phyloP scores from a whole-genome alignment of 2,329 filamentous ascomycete genomes.

The Neonectria faginata region DNA sequence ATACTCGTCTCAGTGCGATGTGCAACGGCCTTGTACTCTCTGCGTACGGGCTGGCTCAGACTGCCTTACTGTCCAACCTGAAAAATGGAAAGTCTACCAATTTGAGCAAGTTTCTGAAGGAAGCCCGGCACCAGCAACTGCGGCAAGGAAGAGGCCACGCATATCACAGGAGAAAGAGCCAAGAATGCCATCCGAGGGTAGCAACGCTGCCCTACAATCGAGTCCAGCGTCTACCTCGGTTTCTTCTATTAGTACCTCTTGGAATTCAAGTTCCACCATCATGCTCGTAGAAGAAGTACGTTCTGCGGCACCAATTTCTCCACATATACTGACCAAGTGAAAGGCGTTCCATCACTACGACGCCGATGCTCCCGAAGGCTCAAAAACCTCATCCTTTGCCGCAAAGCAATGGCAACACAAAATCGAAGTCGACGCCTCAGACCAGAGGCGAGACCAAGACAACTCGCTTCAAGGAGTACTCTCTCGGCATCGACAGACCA shows the following conservation, averaged over 20 bases:
- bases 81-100: slow-evolving; percentile 15
- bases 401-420: slow-evolving; percentile 21
- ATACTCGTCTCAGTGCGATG: slow-evolving; percentile 7
- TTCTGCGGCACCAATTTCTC: neutral
- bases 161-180: neutral
- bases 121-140: neutral
- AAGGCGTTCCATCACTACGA: slow-evolving; percentile 39
- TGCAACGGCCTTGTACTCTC: slow-evolving; percentile 14
- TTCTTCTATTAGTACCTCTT: neutral
- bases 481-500: slow-evolving; percentile 4
- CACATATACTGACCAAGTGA: neutral
- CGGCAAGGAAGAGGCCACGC: neutral
- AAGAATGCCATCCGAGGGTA: neutral
- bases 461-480: slow-evolving; percentile 5
- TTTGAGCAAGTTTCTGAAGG: neutral
- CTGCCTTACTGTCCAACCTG: neutral
- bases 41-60: slow-evolving; percentile 9
- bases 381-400: slow-evolving; percentile 32
- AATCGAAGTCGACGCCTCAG: neutral
- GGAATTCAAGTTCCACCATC: slow-evolving; percentile 17
- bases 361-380: slow-evolving; percentile 23
- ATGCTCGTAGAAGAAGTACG: slow-evolving; percentile 15
- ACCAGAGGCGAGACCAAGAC: neutral
- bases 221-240: neutral
- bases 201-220: neutral